Evolutionary conservation across 257 asterid genomes (phyloP).

Genomic region (Solanum peruvianum): DNA sequence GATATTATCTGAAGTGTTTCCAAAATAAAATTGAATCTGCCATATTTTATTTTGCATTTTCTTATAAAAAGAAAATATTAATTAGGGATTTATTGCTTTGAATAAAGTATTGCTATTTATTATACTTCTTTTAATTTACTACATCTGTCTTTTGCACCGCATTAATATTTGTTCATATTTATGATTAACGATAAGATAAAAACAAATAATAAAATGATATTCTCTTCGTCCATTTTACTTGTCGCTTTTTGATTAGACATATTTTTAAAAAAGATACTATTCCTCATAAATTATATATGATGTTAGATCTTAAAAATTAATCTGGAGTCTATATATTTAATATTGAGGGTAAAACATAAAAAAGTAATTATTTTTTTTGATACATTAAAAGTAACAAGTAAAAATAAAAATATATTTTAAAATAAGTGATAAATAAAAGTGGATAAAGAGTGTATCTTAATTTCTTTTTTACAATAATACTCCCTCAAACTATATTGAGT

Average conservation of each 20-base stretch:
- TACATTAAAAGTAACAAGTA: too few species aligned
- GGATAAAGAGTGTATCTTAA: rapidly evolving
- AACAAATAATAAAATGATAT: too few species aligned
- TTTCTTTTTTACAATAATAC: too few species aligned
- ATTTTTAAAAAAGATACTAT: too few species aligned
- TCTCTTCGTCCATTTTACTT: background rate
- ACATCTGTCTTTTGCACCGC: background rate
- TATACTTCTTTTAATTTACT: background rate
- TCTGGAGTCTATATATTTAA: too few species aligned
- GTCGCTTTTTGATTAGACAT: background rate
- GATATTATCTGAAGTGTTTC: background rate
- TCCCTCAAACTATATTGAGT: too few species aligned
- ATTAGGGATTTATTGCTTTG: background rate
- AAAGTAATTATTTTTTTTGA: too few species aligned
- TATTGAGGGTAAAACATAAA: too few species aligned
- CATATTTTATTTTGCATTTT: background rate
- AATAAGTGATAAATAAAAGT: too few species aligned
- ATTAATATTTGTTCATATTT: background rate
- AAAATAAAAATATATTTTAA: too few species aligned
- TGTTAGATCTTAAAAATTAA: too few species aligned
- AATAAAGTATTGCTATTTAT: background rate
- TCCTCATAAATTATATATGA: too few species aligned
- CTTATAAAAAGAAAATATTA: background rate
- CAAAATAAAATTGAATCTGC: background rate
- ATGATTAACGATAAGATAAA: background rate